phyloP scores from a whole-genome alignment of 2,329 filamentous ascomycete genomes.

The Penicillium decumbens region DNA sequence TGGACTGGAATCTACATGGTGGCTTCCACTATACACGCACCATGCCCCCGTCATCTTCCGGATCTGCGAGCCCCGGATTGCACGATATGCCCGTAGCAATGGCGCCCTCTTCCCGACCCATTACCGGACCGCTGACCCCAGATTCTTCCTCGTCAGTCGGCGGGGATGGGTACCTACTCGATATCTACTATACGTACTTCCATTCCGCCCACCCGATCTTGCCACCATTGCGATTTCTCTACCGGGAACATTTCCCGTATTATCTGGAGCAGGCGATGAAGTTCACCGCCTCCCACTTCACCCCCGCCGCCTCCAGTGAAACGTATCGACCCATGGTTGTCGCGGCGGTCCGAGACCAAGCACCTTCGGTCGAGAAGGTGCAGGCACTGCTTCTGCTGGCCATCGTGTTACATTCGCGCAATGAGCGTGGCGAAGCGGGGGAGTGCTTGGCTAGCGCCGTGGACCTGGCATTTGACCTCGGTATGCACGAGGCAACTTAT shows the following conservation, averaged over 20 bases:
- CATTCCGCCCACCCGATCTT: constrained; percentile 55
- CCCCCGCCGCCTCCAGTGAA: constrained; percentile 44
- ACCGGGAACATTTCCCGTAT: constrained; percentile 37
- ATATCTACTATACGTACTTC: constrained; percentile 55
- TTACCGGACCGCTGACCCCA: constrained; percentile 31
- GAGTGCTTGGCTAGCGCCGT: constrained; percentile 65
- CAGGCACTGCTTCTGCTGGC: constrained; percentile 74
- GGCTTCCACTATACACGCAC: constrained; percentile 23
- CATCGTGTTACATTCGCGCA: constrained; percentile 72
- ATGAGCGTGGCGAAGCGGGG: constrained; percentile 64
- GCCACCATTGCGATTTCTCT: constrained; percentile 45
- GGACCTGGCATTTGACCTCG: constrained; percentile 67
- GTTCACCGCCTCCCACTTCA: constrained; percentile 54
- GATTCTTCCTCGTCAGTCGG: constrained; percentile 33
- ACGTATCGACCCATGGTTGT: constrained; percentile 40
- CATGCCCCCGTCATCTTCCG: constrained; percentile 23
- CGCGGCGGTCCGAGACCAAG: constrained; percentile 29
- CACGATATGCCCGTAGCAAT: constrained; percentile 18
- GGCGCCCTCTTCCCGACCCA: constrained; percentile 16
- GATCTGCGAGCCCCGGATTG: constrained; percentile 24
- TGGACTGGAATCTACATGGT: constrained; percentile 38
- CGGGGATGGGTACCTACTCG: constrained; percentile 43
- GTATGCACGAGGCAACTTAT: constrained; percentile 67
- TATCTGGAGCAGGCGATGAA: constrained; percentile 54
- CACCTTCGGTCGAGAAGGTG: constrained; percentile 59